A percentile compares a stretch with the other conserved stretches of the same genome.
These are phyloP conservation scores for Phytophthora syringae DNA, from an alignment of 352 stramenopile species.

Conservation along the genomic window DNA sequence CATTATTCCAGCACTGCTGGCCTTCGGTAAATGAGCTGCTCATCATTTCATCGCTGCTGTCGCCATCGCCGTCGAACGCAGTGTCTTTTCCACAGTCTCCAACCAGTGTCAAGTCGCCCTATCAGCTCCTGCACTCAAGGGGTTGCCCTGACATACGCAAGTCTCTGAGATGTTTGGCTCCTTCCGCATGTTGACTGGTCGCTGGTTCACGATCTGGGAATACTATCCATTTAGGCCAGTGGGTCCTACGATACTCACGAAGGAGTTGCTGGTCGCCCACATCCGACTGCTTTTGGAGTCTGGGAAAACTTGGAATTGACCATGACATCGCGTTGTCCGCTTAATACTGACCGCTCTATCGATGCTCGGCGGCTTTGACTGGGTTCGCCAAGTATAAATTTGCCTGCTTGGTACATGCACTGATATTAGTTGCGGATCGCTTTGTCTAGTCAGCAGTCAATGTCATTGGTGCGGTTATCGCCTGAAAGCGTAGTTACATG, in stretches of 20 bases:
- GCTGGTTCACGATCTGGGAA: not conserved
- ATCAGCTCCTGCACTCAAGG: not conserved
- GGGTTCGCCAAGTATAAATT: no score
- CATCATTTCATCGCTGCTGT: not conserved
- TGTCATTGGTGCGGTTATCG: no score
- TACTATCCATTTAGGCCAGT: not conserved
- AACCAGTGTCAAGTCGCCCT: not conserved
- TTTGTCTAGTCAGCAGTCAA: no score
- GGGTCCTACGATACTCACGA: not conserved
- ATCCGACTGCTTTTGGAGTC: not conserved
- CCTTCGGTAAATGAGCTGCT: not conserved
- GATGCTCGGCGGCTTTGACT: no score
- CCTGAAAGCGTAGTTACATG: not conserved
- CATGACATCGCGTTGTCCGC: not conserved
- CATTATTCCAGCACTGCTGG: not conserved
- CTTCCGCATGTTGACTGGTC: not conserved
- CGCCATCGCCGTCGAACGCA: not conserved
- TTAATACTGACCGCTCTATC: no score
- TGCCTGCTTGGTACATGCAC: no score
- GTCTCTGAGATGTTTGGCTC: not conserved
- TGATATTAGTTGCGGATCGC: no score
- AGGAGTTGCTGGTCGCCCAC: no score
- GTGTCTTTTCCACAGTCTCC: not conserved
- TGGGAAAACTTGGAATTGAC: not conserved
- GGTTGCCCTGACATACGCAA: not conserved